Conservation (phyloP, 306 rosid genomes). For the Cicer yamashitae region DNA sequence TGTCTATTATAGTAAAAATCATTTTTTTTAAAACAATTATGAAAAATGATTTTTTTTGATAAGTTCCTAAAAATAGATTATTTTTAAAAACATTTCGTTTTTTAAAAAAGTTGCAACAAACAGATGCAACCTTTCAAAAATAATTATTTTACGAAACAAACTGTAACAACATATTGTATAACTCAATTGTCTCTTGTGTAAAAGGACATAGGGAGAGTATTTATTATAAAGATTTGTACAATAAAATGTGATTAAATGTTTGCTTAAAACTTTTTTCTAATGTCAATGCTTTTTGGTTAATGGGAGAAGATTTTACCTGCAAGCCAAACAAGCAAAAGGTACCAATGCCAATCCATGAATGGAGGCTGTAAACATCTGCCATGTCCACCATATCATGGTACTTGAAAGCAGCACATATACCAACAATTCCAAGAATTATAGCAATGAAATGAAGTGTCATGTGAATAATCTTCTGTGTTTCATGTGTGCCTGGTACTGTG, state of each 20-base stretch:
- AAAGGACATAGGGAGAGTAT: too few relatives aligned
- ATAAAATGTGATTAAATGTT: neutral
- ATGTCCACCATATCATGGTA: constrained; percentile 63
- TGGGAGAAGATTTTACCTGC: constrained; percentile 60
- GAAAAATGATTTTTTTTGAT: too few relatives aligned
- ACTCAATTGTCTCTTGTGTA: too few relatives aligned
- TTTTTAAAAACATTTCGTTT: too few relatives aligned
- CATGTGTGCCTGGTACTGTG: constrained; percentile 41
- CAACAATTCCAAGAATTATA: constrained; percentile 62
- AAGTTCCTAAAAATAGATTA: too few relatives aligned
- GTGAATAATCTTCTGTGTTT: constrained; percentile 59
- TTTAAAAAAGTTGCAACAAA: too few relatives aligned
- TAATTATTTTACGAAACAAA: too few relatives aligned
- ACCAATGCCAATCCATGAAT: constrained; percentile 90
- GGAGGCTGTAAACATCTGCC: constrained; percentile 64
- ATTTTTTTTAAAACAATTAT: too few relatives aligned
- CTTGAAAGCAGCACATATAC: constrained; percentile 78
- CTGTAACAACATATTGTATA: too few relatives aligned
- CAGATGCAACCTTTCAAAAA: too few relatives aligned
- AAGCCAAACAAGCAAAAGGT: constrained; percentile 69
- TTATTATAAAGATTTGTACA: neutral
- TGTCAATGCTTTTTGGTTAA: neutral
- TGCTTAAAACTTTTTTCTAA: neutral
- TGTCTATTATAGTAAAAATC: too few relatives aligned
- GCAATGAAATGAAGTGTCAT: constrained; percentile 66